Percentiles rank a stretch among this genome's conserved stretches.
Conservation (phyloP, 345 rosid genomes). For the Passiflora organensis region DNA sequence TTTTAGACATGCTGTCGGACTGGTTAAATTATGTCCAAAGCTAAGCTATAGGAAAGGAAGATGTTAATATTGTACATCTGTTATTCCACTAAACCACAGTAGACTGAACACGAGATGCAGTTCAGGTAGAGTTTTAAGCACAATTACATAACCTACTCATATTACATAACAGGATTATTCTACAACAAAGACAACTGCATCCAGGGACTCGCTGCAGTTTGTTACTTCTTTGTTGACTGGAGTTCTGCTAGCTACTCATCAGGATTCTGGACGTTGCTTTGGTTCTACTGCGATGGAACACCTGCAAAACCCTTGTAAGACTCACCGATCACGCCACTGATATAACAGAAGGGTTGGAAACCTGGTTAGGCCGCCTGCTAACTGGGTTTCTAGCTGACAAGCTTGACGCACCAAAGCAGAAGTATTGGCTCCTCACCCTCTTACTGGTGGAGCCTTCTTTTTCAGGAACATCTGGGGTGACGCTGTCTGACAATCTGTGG, state of each 20-base stretch:
- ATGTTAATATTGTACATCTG: not conserved
- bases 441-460: constrained; percentile 32
- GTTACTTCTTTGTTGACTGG: constrained; percentile 19
- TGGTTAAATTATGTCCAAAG: no score
- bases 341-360: constrained; percentile 34
- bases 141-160: constrained; percentile 18
- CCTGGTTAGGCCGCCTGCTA: constrained; percentile 32
- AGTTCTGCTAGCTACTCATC: not conserved
- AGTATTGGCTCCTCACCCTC: constrained; percentile 52
- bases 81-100: constrained; percentile 9
- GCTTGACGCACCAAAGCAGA: constrained; percentile 61
- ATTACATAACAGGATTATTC: constrained; percentile 13
- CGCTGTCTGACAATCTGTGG: constrained; percentile 26
- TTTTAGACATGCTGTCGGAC: no score
- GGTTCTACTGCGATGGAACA: no score
- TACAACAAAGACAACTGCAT: not conserved
- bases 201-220: constrained; percentile 4
- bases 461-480: constrained; percentile 17
- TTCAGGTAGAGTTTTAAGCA: constrained; percentile 4
- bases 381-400: constrained; percentile 43
- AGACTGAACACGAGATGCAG: constrained; percentile 12
- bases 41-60: not conserved
- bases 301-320: no score
- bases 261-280: no score
- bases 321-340: constrained; percentile 33